Evolutionary conservation across 73 alveolate species (phyloP).

Genomic region (Paramecium tetraurelia): DNA sequence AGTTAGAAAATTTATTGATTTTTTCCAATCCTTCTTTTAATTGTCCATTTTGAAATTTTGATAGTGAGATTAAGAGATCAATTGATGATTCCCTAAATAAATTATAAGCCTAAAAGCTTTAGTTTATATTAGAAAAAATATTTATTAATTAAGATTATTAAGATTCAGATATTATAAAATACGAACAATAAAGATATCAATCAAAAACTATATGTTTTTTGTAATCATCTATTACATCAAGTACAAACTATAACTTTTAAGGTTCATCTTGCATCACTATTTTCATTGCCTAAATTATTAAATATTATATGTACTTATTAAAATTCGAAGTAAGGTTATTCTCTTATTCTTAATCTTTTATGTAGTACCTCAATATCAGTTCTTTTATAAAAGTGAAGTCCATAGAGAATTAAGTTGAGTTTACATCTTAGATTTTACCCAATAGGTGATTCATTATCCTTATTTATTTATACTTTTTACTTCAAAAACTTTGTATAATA

Average conservation of each 20-base stretch:
- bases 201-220: conserved; percentile 24
- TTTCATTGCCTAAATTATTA: background rate
- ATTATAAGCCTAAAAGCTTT: no score
- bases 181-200: background rate
- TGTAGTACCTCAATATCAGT: conserved; percentile 37
- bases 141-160: background rate
- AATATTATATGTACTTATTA: background rate
- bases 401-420: background rate
- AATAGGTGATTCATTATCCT: conserved; percentile 3
- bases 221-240: conserved; percentile 26
- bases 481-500: background rate
- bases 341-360: background rate
- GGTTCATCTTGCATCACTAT: background rate
- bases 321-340: conserved; percentile 20
- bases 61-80: no score
- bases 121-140: no score
- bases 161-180: background rate
- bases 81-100: no score
- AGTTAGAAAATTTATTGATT: no score
- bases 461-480: background rate
- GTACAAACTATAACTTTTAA: background rate
- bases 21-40: no score
- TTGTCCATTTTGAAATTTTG: no score
- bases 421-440: conserved; percentile 30
- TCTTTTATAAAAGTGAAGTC: background rate